Evolutionary conservation across 306 rosid species (phyloP), one percentile per base, ranked within the genome.

Genomic region (Cicer yamashitae): DNA sequence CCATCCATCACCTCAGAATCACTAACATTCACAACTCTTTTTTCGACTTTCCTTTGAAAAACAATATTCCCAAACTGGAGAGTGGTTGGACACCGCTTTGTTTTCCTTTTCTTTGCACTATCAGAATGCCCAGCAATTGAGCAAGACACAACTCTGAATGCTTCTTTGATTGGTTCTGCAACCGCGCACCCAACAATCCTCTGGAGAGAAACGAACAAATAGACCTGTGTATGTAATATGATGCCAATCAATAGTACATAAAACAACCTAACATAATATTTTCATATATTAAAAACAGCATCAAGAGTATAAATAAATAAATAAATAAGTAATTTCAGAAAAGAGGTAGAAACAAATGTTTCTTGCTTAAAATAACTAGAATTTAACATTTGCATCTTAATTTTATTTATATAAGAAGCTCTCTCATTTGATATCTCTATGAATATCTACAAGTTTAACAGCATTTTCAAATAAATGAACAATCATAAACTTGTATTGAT

Each of bases 51-150:
- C 77, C 97, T 91, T 45, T 73, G 89, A 65, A 93, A 89, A 68
- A 81, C 82, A 61, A 88, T 57, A 73, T 84, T 77, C 70, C 98
- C 98, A 83, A 91, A 93, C 52, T 76, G 88, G 52, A 93, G 88
- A 30, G 66, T 74, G 54, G 80, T 70, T 34, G 86, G 58, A 30
- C 39, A 25, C 14, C 73, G 70, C 77, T 37, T 85, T 43, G 25
- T 53, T 64, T 77, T 83, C 66, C 71, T 88, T 40, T 46, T 76
- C 53, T 30, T 63, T 7, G 56, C 13, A 13, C 81, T 54, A 40
- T 67, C 64, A 38, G 71, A 54, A 61, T 58, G 61, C 61, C 46
- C 83, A 59, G 78, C 78, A 46, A 9, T 59, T 1, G 88, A 86
- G 67, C 69, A 67, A 65, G 96, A 85, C 37, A 86, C 30, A 15